These are phyloP conservation scores for Lactarius indigo DNA, from an alignment of 768 basidiomycete genomes.

Conservation along the genomic window DNA sequence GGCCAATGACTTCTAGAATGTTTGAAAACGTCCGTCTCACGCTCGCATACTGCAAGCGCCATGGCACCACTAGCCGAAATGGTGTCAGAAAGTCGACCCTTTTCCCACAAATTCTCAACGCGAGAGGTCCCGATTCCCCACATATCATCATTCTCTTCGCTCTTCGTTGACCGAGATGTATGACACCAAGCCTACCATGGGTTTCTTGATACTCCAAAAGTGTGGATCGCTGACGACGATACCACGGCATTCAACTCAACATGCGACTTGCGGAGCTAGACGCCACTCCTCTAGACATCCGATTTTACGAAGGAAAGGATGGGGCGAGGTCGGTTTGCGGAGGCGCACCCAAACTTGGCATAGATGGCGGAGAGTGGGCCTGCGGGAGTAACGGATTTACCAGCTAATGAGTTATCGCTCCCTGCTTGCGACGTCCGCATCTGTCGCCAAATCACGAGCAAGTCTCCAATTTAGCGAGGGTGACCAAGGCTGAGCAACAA, in stretches of 20 bases:
- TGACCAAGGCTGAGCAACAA: conserved; percentile 82
- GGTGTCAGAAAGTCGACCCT: conserved; percentile 84
- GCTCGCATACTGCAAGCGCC: conserved; percentile 82
- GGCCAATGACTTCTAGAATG: conserved; percentile 36
- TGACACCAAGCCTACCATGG: too few species aligned
- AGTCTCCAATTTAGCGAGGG: conserved; percentile 69
- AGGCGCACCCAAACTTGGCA: conserved; percentile 82
- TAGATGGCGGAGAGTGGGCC: conserved; percentile 99
- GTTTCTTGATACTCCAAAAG: too few species aligned
- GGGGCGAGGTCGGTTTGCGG: conserved; percentile 78
- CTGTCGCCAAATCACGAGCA: background rate
- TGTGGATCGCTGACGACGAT: too few species aligned
- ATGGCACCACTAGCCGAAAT: conserved; percentile 79
- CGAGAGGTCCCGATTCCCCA: too few species aligned
- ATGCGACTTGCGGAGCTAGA: conserved; percentile 63
- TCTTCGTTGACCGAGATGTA: too few species aligned
- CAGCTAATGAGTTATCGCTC: conserved; percentile 59
- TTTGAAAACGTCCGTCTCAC: conserved; percentile 82
- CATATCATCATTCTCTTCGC: too few species aligned
- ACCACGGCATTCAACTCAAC: conserved; percentile 40
- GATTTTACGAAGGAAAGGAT: conserved; percentile 52
- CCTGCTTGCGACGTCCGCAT: background rate
- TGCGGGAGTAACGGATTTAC: conserved; percentile 77
- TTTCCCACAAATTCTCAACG: too few species aligned
- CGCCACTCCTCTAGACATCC: conserved; percentile 39